Evolutionary conservation across 2,329 filamentous ascomycete genomes (phyloP), one percentile per base, ranked within the genome.

Genomic region (Spiromastix sp.): DNA sequence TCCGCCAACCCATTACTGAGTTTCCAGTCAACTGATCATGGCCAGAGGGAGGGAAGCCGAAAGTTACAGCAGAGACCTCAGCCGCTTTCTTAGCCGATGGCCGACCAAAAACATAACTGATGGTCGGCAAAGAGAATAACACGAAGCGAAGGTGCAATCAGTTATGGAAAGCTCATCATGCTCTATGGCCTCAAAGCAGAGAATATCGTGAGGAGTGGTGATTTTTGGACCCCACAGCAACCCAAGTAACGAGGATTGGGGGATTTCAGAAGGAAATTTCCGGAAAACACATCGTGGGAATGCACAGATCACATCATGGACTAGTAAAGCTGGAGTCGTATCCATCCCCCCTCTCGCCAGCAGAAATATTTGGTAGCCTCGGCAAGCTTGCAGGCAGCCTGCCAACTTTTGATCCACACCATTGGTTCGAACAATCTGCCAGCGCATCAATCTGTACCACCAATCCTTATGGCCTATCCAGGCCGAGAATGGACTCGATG

Each of bases 221-320:
- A 10, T 20, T 12, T 13, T 12, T 13, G 3, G 12, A 13, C 9
- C 12, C 22, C 11, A n/a, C 5, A 10, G 19, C 15, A 12, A 18
- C 20, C 32, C 12, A 26, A n/a, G 21, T 24, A 18, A 34, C 5
- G 11, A 15, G 32, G 31, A 17, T 15, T 10, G 20, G 10, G 3
- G 15, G 31, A 15, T 10, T 13, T 9, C 5, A 13, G 18, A 8
- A 3, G 12, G n/a, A 29, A 13, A 29, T 9, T 29, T 15, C 8
- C 32, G 22, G 32, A 19, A 26, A 25, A 33, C 21, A 26, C 12
- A 26, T 24, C 13, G 26, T 25, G 21, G 15, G 31, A n/a, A 22
- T 33, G 31, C 31, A 26, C 22, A 17, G 18, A 37, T 25, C 35
- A 11, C 9, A 19, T 22, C 28, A 16, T 24, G 12, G 22, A 26